A percentile compares a stretch with the other conserved stretches of the same genome.
phyloP scores from a whole-genome alignment of 768 basidiomycete genomes.

The Coprinopsis marcescibilis region DNA sequence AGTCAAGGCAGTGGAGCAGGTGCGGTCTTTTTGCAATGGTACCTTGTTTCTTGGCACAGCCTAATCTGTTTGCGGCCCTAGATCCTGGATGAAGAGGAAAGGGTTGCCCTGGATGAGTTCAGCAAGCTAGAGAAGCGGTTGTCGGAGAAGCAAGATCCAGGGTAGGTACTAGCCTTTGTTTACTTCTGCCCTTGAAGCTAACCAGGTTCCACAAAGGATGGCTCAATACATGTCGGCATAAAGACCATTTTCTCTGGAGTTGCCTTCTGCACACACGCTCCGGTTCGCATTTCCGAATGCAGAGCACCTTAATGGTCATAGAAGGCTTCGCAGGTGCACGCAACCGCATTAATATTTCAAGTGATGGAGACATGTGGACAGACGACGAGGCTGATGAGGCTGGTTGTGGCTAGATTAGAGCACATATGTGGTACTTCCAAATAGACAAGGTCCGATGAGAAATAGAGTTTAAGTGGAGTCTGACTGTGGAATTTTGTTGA shows the following conservation, averaged over 20 bases:
- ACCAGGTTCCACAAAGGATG: constrained; percentile 43
- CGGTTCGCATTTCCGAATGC: neutral
- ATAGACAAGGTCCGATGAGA: neutral
- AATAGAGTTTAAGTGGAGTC: neutral
- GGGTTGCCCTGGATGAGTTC: constrained; percentile 83
- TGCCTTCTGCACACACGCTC: no score
- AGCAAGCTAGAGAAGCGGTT: constrained; percentile 77
- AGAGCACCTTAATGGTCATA: no score
- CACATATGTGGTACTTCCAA: neutral
- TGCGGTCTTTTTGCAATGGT: constrained; percentile 23
- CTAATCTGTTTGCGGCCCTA: constrained; percentile 22
- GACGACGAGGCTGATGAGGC: no score
- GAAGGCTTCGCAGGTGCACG: no score
- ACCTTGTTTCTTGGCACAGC: neutral
- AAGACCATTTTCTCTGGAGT: no score
- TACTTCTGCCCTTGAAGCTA: neutral
- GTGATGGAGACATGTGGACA: no score
- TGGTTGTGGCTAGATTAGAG: no score
- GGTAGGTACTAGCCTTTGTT: constrained; percentile 25
- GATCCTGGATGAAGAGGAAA: constrained; percentile 89
- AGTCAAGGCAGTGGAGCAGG: constrained; percentile 89
- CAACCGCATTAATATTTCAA: neutral
- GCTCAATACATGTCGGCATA: constrained; percentile 78
- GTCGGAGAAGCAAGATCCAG: constrained; percentile 35
- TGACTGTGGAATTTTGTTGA: neutral